Evolutionary conservation across 148 eudicot genomes (phyloP), one percentile per base, ranked within the genome.

Genomic region (Simmondsia chinensis): DNA sequence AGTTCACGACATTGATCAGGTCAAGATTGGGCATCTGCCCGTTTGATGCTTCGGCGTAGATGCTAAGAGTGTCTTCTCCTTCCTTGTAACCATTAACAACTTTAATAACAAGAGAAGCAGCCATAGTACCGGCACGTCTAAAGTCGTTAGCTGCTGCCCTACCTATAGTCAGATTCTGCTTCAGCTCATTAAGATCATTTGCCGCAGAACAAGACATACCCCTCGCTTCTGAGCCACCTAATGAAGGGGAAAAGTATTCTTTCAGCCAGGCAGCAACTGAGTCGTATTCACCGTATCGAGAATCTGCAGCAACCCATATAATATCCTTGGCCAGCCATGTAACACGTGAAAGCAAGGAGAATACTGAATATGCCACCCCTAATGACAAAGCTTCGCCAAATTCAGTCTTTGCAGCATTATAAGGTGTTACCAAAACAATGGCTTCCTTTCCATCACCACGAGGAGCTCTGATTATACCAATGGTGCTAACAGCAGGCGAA

Each of bases 21-120:
- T 91, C 99, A 44, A 91, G 80, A 59, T 91, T 91, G 59, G 99
- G 99, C 95, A 91, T 91, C 48, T 91, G 99, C 42, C 95, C 99
- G 43, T 91, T 91, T 50, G 95, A 76, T 43, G 99, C 99, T 72
- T 91, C 99, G 13, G 99, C 86, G 71, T 68, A 82, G 29, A 86
- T 76, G 41, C 66, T 77, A 31, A 91, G 75, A 13, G 74, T 55
- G 44, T 85, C 95, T 46, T 58, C 74, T 17, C 40, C 39, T 14
- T 66, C 68, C 20, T 40, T 28, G 16, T 57, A 66, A 34, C 55
- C 68, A 48, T 72, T 64, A 48, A 57, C 54, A 61, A 82, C 99
- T 65, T 91, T 85, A 40, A 91, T 72, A 25, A 91, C 81, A 69
- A 91, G 65, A 33, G 95, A 95, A 45, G 99, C 95, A 40, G 95